Evolutionary conservation across 768 basidiomycete genomes (phyloP).

Genomic region (Hysterangium stoloniferum): DNA sequence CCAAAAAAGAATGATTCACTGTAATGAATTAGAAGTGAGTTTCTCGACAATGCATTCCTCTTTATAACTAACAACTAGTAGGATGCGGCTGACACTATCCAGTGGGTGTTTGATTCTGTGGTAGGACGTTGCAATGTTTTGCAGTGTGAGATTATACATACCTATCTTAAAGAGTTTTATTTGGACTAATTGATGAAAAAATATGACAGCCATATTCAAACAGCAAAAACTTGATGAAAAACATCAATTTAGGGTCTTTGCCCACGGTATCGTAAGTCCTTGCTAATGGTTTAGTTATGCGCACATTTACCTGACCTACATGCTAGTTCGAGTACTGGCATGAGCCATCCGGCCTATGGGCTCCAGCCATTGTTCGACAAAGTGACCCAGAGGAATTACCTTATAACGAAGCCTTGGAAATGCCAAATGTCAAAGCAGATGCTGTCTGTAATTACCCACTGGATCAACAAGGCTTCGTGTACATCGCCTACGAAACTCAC

Average conservation of each 20-base stretch:
- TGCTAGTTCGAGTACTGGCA: no score
- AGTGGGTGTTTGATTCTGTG: constrained; percentile 11
- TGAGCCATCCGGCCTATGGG: no score
- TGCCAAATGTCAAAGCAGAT: constrained; percentile 12
- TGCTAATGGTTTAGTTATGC: no score
- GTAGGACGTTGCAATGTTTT: constrained; percentile 19
- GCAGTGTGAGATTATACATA: constrained; percentile 6
- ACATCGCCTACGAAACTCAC: constrained; percentile 18
- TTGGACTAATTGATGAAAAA: neutral
- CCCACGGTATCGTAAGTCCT: constrained; percentile 24
- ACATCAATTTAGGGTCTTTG: constrained; percentile 21
- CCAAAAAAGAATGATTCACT: constrained; percentile 20
- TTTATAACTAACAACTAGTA: neutral
- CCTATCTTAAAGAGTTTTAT: neutral
- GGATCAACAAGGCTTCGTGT: constrained; percentile 15
- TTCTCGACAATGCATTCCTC: neutral
- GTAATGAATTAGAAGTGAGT: constrained; percentile 19
- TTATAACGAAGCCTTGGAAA: no score
- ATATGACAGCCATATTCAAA: constrained; percentile 21
- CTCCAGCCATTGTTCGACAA: no score
- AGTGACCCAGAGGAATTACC: no score
- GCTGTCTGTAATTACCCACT: constrained; percentile 21
- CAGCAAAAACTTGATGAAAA: constrained; percentile 20
- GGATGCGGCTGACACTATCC: neutral
- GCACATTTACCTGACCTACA: no score